phyloP scores from a whole-genome alignment of 1,284 basidiomycete species.

The Cryptococcus hybrid region DNA sequence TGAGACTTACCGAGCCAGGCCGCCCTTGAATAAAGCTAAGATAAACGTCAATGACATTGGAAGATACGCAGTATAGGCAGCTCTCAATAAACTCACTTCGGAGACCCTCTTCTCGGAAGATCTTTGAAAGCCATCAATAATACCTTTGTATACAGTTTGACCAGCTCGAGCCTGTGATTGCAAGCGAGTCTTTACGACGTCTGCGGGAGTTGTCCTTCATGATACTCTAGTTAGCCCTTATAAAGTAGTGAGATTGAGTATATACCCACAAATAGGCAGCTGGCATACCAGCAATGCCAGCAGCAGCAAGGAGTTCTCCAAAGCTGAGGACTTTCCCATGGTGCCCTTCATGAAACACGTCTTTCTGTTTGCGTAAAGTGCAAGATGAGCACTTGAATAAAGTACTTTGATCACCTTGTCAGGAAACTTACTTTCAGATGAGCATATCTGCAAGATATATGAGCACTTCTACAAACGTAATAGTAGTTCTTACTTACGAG shows the following conservation, averaged over 20 bases:
- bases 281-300: conserved; percentile 75
- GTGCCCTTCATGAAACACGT: conserved; percentile 93
- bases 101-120: conserved; percentile 53
- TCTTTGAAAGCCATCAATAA: conserved; percentile 84
- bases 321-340: conserved; percentile 91
- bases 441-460: conserved; percentile 31
- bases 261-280: conserved; percentile 47
- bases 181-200: conserved; percentile 98
- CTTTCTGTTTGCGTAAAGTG: conserved; percentile 61
- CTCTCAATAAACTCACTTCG: not conserved
- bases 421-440: conserved; percentile 42
- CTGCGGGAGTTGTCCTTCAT: conserved; percentile 49
- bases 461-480: not conserved
- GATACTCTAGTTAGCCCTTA: not conserved
- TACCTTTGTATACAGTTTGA: conserved; percentile 88
- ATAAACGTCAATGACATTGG: not conserved
- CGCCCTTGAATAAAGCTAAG: conserved; percentile 89
- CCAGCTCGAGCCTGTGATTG: conserved; percentile 95
- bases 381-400: conserved; percentile 1
- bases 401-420: conserved; percentile 56
- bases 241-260: not conserved
- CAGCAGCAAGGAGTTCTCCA: conserved; percentile 73
- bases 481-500: conserved; percentile 28
- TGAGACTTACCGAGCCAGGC: conserved; percentile 75
- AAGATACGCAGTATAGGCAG: not conserved